phyloP scores from a whole-genome alignment of 257 asterid genomes.

The Solanum chiquidenum region DNA sequence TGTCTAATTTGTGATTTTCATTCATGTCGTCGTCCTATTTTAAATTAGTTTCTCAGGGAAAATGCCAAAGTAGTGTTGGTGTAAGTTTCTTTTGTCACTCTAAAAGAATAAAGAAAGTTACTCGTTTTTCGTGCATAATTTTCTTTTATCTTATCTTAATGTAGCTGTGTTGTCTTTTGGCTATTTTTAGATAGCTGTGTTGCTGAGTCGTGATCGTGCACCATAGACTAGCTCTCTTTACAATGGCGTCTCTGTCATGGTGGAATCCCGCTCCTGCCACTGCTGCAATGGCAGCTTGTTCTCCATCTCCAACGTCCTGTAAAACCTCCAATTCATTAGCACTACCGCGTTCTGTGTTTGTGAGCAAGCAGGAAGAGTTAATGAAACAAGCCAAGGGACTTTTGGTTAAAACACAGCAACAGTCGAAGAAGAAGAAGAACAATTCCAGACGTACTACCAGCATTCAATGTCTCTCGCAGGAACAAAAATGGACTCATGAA shows the following conservation, averaged over 20 bases:
- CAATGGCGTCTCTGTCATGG: slow-evolving; percentile 6
- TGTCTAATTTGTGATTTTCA: background rate
- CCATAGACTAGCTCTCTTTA: background rate
- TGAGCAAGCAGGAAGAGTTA: background rate
- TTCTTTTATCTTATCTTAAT: background rate
- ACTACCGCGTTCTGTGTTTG: background rate
- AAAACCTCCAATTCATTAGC: background rate
- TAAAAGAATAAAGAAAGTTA: background rate
- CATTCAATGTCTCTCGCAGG: slow-evolving; percentile 1
- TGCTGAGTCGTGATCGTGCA: background rate
- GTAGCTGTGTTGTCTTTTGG: background rate
- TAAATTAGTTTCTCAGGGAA: background rate
- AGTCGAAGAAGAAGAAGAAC: background rate
- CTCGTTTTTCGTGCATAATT: background rate
- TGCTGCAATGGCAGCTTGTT: background rate
- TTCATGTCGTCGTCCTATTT: background rate
- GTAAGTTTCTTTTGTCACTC: background rate
- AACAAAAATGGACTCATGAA: slow-evolving; percentile 9
- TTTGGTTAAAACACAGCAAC: background rate
- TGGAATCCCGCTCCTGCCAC: background rate
- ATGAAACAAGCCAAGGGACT: background rate
- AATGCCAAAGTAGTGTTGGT: background rate
- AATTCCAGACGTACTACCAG: background rate
- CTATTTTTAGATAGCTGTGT: background rate
- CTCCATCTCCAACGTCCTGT: background rate